Conservation (phyloP, 2,329 filamentous ascomycete genomes). For the Fusarium nodosum region DNA sequence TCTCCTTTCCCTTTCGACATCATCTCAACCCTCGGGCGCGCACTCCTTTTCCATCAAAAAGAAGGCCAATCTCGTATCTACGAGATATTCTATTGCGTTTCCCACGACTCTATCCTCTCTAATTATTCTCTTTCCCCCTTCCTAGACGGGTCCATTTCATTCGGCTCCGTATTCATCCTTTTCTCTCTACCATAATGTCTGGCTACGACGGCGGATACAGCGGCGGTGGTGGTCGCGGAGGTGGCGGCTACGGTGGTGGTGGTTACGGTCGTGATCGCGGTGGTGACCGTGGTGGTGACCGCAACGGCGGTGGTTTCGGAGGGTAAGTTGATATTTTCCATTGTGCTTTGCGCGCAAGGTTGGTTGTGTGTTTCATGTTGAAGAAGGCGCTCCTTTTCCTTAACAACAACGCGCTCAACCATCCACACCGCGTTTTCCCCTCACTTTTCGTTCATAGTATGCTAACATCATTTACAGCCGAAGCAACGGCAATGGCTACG, state of each 20-base stretch:
- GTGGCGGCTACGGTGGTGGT: conserved; percentile 53
- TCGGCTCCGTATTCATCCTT: conserved; percentile 34
- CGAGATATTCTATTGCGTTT: conserved; percentile 40
- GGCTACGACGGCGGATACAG: conserved; percentile 53
- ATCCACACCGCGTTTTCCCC: conserved; percentile 24
- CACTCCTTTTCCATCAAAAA: conserved; percentile 50
- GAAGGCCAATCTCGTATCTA: conserved; percentile 41
- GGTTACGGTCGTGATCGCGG: conserved; percentile 60
- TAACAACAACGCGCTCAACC: conserved; percentile 19
- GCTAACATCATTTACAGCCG: conserved; percentile 62
- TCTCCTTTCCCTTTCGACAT: conserved; percentile 42
- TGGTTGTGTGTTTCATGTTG: conserved; percentile 30
- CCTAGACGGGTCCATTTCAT: conserved; percentile 30
- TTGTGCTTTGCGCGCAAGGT: conserved; percentile 25
- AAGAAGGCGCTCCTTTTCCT: conserved; percentile 26
- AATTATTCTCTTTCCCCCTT: conserved; percentile 27
- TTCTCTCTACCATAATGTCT: conserved; percentile 58
- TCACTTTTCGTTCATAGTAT: conserved; percentile 23
- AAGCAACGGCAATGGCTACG: conserved; percentile 59
- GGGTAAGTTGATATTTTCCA: conserved; percentile 54
- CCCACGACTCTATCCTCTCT: conserved; percentile 41
- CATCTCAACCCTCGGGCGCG: conserved; percentile 50
- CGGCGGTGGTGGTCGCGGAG: conserved; percentile 51
- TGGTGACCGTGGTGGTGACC: conserved; percentile 61
- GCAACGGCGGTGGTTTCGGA: conserved; percentile 56